Conservation (phyloP, 805 yeast species). For the Lipomyces oligophaga region DNA sequence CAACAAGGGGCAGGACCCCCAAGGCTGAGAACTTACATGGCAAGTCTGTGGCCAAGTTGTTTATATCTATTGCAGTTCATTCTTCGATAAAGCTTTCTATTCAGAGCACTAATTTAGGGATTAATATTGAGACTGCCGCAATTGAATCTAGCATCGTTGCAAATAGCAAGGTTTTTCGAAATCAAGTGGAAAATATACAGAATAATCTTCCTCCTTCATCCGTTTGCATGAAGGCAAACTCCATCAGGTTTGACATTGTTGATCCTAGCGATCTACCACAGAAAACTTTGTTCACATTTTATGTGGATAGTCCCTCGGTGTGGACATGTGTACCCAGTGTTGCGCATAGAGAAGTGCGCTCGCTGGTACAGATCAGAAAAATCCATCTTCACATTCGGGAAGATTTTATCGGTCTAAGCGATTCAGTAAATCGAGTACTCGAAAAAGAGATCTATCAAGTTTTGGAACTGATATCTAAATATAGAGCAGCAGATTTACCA, state of each 20-base stretch:
- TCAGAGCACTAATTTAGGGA: slow-evolving; percentile 9
- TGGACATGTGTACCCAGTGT: no score
- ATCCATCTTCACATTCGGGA: slow-evolving; percentile 12
- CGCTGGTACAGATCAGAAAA: slow-evolving; percentile 13
- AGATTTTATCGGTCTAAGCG: slow-evolving; percentile 18
- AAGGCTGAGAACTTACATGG: no score
- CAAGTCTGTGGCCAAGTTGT: no score
- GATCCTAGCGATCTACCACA: slow-evolving; percentile 10
- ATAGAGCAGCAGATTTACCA: not conserved
- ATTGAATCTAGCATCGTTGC: slow-evolving; percentile 13
- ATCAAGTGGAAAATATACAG: no score
- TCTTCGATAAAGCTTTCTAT: no score
- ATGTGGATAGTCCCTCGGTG: no score
- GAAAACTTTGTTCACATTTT: slow-evolving; percentile 5
- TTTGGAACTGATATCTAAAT: slow-evolving; percentile 8
- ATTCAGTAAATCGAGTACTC: no score
- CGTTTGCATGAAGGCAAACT: slow-evolving; percentile 9
- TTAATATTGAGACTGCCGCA: slow-evolving; percentile 17
- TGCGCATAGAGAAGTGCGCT: no score
- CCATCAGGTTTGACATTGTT: slow-evolving; percentile 19
- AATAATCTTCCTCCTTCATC: slow-evolving; percentile 20
- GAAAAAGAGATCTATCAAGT: no score
- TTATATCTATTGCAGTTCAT: no score
- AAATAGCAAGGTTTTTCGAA: not conserved
- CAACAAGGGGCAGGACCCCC: no score